Conservation (phyloP, 805 yeast species). For the Komagataella pseudopastoris region DNA sequence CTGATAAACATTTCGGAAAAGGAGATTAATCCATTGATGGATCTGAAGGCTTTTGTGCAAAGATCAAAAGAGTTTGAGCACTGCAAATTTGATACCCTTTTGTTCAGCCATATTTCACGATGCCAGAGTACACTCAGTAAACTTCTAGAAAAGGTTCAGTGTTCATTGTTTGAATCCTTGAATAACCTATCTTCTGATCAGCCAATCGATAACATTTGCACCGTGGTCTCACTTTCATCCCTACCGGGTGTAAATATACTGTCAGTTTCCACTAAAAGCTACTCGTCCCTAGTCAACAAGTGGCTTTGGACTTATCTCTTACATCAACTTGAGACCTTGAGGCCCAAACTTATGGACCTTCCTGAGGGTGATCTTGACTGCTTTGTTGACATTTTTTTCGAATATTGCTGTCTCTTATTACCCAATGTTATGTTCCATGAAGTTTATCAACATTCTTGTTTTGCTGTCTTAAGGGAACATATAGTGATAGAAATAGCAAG, state of each 20-base stretch:
- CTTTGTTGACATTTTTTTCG: not conserved
- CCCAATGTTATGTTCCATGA: not conserved
- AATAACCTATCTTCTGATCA: not conserved
- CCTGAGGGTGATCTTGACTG: not conserved
- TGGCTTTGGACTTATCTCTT: not conserved
- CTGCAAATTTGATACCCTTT: not conserved
- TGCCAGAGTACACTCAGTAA: not conserved
- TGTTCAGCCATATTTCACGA: not conserved
- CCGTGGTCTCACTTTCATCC: not conserved
- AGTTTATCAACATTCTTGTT: not conserved
- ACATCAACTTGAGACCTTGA: not conserved
- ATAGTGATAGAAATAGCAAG: not conserved
- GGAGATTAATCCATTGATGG: not conserved
- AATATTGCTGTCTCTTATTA: not conserved
- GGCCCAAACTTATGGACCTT: not conserved
- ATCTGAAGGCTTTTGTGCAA: not conserved
- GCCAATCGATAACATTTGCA: not conserved
- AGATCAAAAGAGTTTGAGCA: not conserved
- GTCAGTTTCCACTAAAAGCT: not conserved
- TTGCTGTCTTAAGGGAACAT: not conserved
- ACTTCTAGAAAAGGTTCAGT: not conserved
- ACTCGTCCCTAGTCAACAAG: not conserved
- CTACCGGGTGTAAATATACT: not conserved
- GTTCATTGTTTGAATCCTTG: not conserved
- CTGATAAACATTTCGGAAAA: not conserved